phyloP scores from a whole-genome alignment of 2,329 filamentous ascomycete species.

The Aphanoascus verrucosus region DNA sequence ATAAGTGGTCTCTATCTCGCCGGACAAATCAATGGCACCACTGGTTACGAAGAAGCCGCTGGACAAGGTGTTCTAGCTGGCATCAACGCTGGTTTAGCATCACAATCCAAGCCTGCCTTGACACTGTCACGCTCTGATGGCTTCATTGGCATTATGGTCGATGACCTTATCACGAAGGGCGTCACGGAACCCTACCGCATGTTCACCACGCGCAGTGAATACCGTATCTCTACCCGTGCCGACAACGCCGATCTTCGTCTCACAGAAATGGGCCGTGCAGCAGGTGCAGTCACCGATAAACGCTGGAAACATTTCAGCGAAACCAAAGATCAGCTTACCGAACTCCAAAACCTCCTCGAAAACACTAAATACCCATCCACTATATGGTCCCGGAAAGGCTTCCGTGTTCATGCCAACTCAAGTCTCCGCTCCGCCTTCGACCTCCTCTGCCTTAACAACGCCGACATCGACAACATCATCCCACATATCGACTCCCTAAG shows the following conservation, averaged over 20 bases:
- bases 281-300: constrained; percentile 65
- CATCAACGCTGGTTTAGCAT: constrained; percentile 80
- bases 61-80: constrained; percentile 87
- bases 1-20: constrained; percentile 84
- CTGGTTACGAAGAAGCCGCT: constrained; percentile 93
- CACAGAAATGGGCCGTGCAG: constrained; percentile 63
- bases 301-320: constrained; percentile 64
- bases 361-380: constrained; percentile 48
- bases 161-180: constrained; percentile 92
- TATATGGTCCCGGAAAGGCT: constrained; percentile 60
- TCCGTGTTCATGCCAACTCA: constrained; percentile 56
- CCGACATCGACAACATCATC: constrained; percentile 49
- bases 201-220: constrained; percentile 95
- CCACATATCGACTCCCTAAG: constrained; percentile 36
- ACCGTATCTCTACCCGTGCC: constrained; percentile 79
- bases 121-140: constrained; percentile 71
- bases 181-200: constrained; percentile 96
- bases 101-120: constrained; percentile 54
- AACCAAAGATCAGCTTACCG: constrained; percentile 55
- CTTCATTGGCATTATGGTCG: constrained; percentile 98
- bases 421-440: constrained; percentile 64
- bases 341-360: constrained; percentile 53
- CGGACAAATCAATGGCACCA: constrained; percentile 96
- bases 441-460: constrained; percentile 57
- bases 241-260: constrained; percentile 90